Percentiles rank a stretch among this genome's conserved stretches.
These are phyloP conservation scores for Actinomortierella wolfii DNA, from an alignment of 371 early-diverging fungal species.

Conservation along the genomic window DNA sequence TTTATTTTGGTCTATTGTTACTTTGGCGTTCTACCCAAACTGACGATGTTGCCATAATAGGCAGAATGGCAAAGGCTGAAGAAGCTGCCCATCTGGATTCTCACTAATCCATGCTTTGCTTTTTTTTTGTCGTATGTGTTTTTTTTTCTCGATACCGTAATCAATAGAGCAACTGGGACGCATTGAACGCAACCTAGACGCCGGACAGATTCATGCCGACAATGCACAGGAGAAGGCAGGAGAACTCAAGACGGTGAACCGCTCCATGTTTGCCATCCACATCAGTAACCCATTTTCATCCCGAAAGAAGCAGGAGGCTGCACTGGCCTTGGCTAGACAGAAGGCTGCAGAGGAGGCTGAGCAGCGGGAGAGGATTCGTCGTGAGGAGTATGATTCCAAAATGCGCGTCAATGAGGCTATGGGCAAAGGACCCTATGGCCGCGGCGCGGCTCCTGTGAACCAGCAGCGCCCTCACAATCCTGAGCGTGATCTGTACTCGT, in stretches of 20 bases:
- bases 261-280: constrained; percentile 77
- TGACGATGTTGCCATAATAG: no score
- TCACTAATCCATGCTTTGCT: constrained; percentile 4
- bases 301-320: constrained; percentile 59
- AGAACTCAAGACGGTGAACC: constrained; percentile 78
- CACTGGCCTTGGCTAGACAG: constrained; percentile 54
- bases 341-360: constrained; percentile 53
- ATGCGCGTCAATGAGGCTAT: constrained; percentile 59
- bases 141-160: not conserved
- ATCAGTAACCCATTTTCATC: constrained; percentile 71
- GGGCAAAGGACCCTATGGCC: constrained; percentile 50
- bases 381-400: constrained; percentile 54
- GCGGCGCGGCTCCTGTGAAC: constrained; percentile 30
- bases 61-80: no score
- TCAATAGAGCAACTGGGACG: constrained; percentile 69
- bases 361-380: constrained; percentile 49
- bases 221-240: constrained; percentile 72
- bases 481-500: constrained; percentile 66
- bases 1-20: constrained; percentile 2
- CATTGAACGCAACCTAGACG: constrained; percentile 74
- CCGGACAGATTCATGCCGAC: constrained; percentile 74
- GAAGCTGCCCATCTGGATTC: no score
- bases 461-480: constrained; percentile 47
- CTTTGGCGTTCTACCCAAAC: not conserved
- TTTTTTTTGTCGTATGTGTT: not conserved